Evolutionary conservation across 208 protist species (phyloP), one percentile per base, ranked within the genome.

Genomic region (Leishmania major): DNA sequence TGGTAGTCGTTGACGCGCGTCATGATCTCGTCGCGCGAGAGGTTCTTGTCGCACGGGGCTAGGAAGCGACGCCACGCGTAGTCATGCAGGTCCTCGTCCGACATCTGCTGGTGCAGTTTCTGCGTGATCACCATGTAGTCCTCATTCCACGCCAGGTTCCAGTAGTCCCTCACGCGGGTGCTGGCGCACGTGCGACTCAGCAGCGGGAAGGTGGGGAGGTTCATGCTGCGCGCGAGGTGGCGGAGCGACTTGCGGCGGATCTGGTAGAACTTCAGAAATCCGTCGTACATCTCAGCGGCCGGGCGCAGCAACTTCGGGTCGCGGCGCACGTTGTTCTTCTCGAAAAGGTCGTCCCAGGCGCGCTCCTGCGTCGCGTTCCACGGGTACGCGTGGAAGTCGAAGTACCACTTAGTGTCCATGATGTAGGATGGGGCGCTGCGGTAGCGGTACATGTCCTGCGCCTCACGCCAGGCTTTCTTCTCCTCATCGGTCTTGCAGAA

Each of bases 81-180:
- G 83, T 98, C 95, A 81, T 94, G 93, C 62, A 98, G 89, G 70
- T 97, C 95, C 83, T 96, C 95, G 78, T 96, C 91, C 37, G 92
- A 91, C 95, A 98, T 98, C 77, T 80, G 83, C 83, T 94, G 87
- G 84, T 96, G 93, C 40, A 97, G 91, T 76, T 94, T 94, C 80
- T 94, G 85, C n/a, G 90, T 94, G 69, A 98, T 97, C 28, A 97
- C 92, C 94, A 98, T 98, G 93, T 98, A 96, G 75, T 98, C 95
- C 86, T 98, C 95, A 75, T 93, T 95, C 85, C 90, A 97, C 72
- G 88, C 87, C 37, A 98, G 88, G 85, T 96, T 96, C 95, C 95
- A 98, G 90, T 96, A 98, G 89, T 98, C 95, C 47, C 90, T 92
- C 49, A 98, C 90, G 66, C 95, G 95, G 31, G 93, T 96, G 79